Base-by-base conservation (phyloP, 106 monocot species). In the Gastrodia elata region DNA sequence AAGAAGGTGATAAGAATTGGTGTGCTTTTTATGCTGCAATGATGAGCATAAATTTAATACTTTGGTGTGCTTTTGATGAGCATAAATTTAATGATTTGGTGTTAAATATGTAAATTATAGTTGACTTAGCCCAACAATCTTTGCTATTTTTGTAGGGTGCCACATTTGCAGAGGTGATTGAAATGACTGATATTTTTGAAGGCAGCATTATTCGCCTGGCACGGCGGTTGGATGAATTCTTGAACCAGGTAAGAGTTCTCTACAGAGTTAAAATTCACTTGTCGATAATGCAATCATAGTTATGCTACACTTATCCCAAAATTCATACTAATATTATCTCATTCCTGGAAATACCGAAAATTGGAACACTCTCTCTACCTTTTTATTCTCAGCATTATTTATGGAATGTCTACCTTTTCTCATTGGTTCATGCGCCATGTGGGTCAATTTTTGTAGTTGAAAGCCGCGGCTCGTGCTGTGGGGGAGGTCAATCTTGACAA, bases 181-280 rank as follows among this genome's bases (percentile, higher is more conserved):
- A 90, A 57, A 97, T 97, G 97, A 97, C 97, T 11, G 97, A 97
- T 74, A 93, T 97, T 82, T 97, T 97, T 83, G 97, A 97, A 67
- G 97, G 97, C 6, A 97, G 97, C 79, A 81, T 97, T 46, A 97
- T 97, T 81, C 86, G 97, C 18, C 83, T 86, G 55, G 90, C 92
- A 9, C 88, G 97, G 75, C 82, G 97, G 49, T 75, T 97, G 71
- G 90, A 93, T 82, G 97, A 97, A 84, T 97, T 97, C 87, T 74
- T 97, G 64, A 93, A 93, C 75, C 97, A 97, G 93, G 97, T 97
- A 68, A 7, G 0, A 61, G n/a, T n/a, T n/a, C n/a, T n/a, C n/a
- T n/a, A n/a, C n/a, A n/a, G 22, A 30, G 58, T 39, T 38, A 57
- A 24, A 38, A 30, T 49, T 6, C n/a, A 7, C 43, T 43, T 43